Conservation (phyloP, 2,329 filamentous ascomycete species). For the Alternaria sp. region DNA sequence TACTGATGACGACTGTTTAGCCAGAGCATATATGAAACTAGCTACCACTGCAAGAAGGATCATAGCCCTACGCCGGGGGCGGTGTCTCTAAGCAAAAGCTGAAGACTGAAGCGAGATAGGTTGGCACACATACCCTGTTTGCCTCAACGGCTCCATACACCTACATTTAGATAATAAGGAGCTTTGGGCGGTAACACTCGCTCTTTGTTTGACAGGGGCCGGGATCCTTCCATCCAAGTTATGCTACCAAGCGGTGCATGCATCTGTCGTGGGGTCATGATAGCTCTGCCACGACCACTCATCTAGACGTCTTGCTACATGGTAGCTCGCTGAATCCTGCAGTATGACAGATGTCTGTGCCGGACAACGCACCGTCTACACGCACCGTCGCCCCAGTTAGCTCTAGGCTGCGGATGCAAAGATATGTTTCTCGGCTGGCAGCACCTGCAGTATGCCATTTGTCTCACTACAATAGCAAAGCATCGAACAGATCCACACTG, state of each 20-base stretch:
- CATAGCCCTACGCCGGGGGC: slow-evolving; percentile 25
- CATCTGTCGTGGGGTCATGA: slow-evolving; percentile 2
- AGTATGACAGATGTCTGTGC: slow-evolving; percentile 6
- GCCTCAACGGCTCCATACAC: slow-evolving; percentile 16
- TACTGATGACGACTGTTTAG: slow-evolving; percentile 11
- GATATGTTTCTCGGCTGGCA: slow-evolving; percentile 3
- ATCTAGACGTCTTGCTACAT: slow-evolving; percentile 17
- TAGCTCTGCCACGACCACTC: slow-evolving; percentile 19
- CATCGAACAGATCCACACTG: slow-evolving; percentile 22
- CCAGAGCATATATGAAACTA: slow-evolving; percentile 29
- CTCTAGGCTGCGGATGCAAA: slow-evolving; percentile 21
- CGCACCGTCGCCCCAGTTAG: not conserved
- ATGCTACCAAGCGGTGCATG: slow-evolving; percentile 28
- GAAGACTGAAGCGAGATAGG: slow-evolving; percentile 20
- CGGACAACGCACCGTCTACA: slow-evolving; percentile 17
- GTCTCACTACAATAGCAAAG: slow-evolving; percentile 20
- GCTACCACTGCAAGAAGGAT: slow-evolving; percentile 10
- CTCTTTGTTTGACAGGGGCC: slow-evolving; percentile 21
- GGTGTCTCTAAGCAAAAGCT: slow-evolving; percentile 20
- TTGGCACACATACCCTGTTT: slow-evolving; percentile 14
- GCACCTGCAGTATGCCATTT: slow-evolving; percentile 5
- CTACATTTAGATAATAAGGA: slow-evolving; percentile 35
- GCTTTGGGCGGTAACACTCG: slow-evolving; percentile 26
- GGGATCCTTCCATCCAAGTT: slow-evolving; percentile 19
- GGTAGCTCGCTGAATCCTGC: slow-evolving; percentile 27